Evolutionary conservation across 1,139 yeast species (phyloP).

Genomic region (Diutina siamensis): DNA sequence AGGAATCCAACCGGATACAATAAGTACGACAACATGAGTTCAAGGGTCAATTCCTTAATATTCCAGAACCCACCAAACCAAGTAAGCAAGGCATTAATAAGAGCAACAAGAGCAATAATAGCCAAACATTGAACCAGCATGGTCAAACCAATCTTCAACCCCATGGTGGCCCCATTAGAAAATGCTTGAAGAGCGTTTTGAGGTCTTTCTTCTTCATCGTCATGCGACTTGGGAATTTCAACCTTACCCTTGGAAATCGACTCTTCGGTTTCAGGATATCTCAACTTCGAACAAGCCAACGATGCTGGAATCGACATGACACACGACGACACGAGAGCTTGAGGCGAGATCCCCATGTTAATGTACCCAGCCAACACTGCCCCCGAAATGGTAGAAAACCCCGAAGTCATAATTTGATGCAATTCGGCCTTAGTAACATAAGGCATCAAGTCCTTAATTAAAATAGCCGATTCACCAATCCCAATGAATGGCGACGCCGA

Average conservation of each 20-base stretch:
- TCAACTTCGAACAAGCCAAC: constrained; percentile 49
- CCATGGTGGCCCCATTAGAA: constrained; percentile 51
- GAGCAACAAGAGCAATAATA: constrained; percentile 51
- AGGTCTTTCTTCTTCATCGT: constrained; percentile 28
- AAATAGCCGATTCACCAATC: constrained; percentile 56
- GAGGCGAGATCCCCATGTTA: constrained; percentile 53
- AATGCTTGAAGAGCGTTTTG: constrained; percentile 55
- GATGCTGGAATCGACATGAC: constrained; percentile 66
- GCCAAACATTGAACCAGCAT: constrained; percentile 52
- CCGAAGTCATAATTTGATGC: constrained; percentile 56
- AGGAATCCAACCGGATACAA: constrained; percentile 53
- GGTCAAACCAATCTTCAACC: constrained; percentile 47
- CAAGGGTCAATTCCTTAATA: constrained; percentile 38
- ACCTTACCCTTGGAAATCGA: constrained; percentile 42
- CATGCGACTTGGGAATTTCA: constrained; percentile 26
- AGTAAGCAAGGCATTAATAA: constrained; percentile 45
- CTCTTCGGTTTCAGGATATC: constrained; percentile 51
- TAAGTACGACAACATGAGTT: constrained; percentile 46
- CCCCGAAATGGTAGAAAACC: constrained; percentile 59
- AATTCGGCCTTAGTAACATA: constrained; percentile 52
- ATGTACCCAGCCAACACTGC: constrained; percentile 56
- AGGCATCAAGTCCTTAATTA: constrained; percentile 51
- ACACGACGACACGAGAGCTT: constrained; percentile 55
- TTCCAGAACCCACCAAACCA: constrained; percentile 63
- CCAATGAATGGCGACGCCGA: constrained; percentile 65